These are phyloP conservation scores for Fusarium anthophilum DNA, from an alignment of 2,329 filamentous ascomycete genomes.

Conservation along the genomic window DNA sequence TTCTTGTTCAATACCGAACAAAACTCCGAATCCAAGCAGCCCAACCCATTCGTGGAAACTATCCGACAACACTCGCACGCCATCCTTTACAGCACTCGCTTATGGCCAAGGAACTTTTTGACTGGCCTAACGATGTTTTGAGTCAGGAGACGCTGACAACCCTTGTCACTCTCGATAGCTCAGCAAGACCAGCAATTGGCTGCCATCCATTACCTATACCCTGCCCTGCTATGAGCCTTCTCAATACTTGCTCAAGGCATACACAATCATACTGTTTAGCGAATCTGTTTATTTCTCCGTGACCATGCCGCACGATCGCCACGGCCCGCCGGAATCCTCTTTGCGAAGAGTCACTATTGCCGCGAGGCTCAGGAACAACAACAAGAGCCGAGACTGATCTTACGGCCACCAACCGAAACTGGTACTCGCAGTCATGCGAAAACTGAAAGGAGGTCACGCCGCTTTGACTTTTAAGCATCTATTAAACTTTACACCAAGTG, in stretches of 20 bases:
- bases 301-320: constrained; percentile 26
- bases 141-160: constrained; percentile 11
- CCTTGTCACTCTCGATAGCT: not conserved
- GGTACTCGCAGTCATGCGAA: no score
- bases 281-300: not conserved
- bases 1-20: not conserved
- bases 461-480: not conserved
- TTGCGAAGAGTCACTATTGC: not conserved
- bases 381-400: not conserved
- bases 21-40: not conserved
- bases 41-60: constrained; percentile 15
- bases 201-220: not conserved
- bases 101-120: constrained; percentile 8
- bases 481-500: not conserved
- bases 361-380: constrained; percentile 6
- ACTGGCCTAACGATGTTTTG: not conserved
- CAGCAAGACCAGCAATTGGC: constrained; percentile 12
- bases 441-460: not conserved
- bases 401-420: not conserved
- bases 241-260: not conserved
- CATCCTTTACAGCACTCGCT: constrained; percentile 1
- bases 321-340: constrained; percentile 34
- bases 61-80: constrained; percentile 4
- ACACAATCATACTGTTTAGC: not conserved
- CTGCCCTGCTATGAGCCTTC: constrained; percentile 8